Conservation (phyloP, 768 basidiomycete species). For the Leccinum longicurvipes region DNA sequence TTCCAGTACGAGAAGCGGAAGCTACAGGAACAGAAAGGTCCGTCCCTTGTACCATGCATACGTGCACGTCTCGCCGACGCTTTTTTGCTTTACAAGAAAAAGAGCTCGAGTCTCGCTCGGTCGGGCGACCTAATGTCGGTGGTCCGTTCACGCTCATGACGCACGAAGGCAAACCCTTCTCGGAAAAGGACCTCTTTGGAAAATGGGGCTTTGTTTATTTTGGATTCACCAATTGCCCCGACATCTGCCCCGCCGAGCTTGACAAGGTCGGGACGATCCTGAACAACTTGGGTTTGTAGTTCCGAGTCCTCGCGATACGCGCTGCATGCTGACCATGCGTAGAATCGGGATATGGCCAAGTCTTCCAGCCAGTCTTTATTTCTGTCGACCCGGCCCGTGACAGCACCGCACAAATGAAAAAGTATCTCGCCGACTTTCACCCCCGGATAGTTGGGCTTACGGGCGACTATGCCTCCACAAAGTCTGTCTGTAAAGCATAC, state of each 20-base stretch:
- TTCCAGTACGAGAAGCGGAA: conserved; percentile 85
- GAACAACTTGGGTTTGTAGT: conserved; percentile 59
- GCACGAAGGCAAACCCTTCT: conserved; percentile 59
- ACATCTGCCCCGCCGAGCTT: conserved; percentile 96
- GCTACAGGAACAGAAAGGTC: conserved; percentile 73
- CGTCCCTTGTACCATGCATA: conserved; percentile 17
- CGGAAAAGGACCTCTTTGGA: conserved; percentile 73
- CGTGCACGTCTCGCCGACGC: not conserved
- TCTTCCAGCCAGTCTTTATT: conserved; percentile 90
- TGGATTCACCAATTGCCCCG: conserved; percentile 99
- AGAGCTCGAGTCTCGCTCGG: conserved; percentile 66
- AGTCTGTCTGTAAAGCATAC: conserved; percentile 89
- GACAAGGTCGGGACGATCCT: conserved; percentile 89
- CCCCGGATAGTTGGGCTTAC: conserved; percentile 84
- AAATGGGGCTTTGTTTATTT: conserved; percentile 95
- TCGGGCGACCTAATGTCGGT: conserved; percentile 86
- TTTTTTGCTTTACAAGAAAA: conserved; percentile 48
- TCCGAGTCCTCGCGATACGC: not conserved
- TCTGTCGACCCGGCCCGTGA: conserved; percentile 97
- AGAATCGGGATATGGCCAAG: conserved; percentile 68
- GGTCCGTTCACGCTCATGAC: conserved; percentile 79
- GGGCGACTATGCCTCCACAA: conserved; percentile 81
- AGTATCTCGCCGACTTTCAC: conserved; percentile 84
- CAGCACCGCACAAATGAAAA: conserved; percentile 52
- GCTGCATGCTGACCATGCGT: conserved; percentile 13